Conservation (phyloP, 441 rosid species). For the Cnidoscolus chayamansa region DNA sequence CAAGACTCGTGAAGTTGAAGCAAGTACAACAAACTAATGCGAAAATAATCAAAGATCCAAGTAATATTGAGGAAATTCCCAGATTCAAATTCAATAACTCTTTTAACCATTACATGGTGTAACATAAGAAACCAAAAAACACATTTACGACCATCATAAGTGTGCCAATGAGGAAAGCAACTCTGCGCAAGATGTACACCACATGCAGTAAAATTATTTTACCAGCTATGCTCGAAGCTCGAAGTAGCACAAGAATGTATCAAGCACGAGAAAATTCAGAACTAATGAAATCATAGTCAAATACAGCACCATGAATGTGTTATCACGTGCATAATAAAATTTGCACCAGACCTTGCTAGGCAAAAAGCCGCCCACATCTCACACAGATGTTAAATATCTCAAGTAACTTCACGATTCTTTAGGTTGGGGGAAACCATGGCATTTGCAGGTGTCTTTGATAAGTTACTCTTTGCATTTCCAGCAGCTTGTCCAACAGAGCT, state of each 20-base stretch:
- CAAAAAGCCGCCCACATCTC: slow-evolving; percentile 7
- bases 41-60: neutral
- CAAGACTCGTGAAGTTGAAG: neutral
- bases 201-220: neutral
- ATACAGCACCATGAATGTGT: neutral
- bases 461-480: slow-evolving; percentile 54
- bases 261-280: no score
- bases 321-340: neutral
- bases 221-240: neutral
- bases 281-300: neutral
- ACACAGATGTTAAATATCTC: slow-evolving; percentile 19
- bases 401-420: slow-evolving; percentile 37
- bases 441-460: slow-evolving; percentile 56
- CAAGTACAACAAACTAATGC: no score
- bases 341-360: slow-evolving; percentile 27
- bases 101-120: neutral
- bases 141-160: neutral
- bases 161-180: neutral
- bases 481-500: slow-evolving; percentile 47
- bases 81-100: neutral
- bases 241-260: no score
- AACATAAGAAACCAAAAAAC: neutral
- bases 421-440: slow-evolving; percentile 44
- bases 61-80: neutral
- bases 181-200: neutral